Percentiles rank a stretch among this genome's conserved stretches.
Conservation (phyloP, 805 yeast genomes). For the Kuraishia floccosa region DNA sequence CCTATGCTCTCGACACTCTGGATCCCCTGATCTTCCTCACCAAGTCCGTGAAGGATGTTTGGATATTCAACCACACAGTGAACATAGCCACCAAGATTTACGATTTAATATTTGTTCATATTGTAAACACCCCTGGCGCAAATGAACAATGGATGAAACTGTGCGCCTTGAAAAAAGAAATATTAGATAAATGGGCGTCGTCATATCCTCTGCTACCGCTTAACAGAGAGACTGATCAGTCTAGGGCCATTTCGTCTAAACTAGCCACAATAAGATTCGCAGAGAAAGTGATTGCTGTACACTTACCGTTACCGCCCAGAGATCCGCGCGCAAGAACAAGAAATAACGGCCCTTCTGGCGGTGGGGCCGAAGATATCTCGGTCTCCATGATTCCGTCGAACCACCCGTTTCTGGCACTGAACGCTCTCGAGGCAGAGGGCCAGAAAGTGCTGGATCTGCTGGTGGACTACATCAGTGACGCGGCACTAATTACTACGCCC, state of each 20-base stretch:
- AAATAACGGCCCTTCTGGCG: slow-evolving; percentile 1
- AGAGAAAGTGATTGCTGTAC: slow-evolving; percentile 44
- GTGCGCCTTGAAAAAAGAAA: slow-evolving; percentile 39
- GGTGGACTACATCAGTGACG: slow-evolving; percentile 42
- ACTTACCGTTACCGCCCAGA: slow-evolving; percentile 33
- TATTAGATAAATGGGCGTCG: slow-evolving; percentile 53
- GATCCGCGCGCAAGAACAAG: slow-evolving; percentile 10
- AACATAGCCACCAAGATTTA: slow-evolving; percentile 15
- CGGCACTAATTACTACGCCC: slow-evolving; percentile 42
- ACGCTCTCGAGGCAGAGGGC: slow-evolving; percentile 59
- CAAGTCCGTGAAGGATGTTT: neutral
- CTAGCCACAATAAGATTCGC: slow-evolving; percentile 68
- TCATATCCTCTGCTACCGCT: slow-evolving; percentile 39
- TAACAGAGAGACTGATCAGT: slow-evolving; percentile 36
- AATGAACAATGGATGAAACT: slow-evolving; percentile 43
- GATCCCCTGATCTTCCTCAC: slow-evolving; percentile 1
- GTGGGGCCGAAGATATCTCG: slow-evolving; percentile 26
- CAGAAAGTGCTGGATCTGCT: slow-evolving; percentile 56
- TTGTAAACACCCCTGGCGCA: slow-evolving; percentile 32
- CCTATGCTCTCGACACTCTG: slow-evolving; percentile 1
- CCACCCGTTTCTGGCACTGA: slow-evolving; percentile 55
- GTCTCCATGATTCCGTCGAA: slow-evolving; percentile 35
- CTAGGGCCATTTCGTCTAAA: slow-evolving; percentile 45
- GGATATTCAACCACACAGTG: slow-evolving; percentile 1
- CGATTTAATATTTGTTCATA: slow-evolving; percentile 30